Evolutionary conservation across 495 filamentous ascomycete species (phyloP).

Genomic region (Penicillium argentinense): DNA sequence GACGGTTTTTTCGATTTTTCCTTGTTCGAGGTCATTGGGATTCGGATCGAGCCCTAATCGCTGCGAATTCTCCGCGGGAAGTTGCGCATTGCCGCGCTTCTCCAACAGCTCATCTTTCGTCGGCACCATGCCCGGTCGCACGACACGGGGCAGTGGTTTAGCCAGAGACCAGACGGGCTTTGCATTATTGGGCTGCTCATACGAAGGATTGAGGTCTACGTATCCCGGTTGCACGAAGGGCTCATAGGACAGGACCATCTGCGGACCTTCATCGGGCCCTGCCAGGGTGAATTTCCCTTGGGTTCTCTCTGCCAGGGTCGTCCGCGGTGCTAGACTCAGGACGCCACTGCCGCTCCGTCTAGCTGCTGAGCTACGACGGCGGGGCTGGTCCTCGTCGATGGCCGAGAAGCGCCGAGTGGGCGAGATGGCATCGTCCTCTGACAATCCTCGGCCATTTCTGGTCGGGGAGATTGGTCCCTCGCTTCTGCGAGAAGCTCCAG

Average conservation of each 20-base stretch:
- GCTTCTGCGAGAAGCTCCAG: constrained; percentile 5
- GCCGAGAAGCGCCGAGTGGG: constrained; percentile 12
- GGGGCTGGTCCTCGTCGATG: constrained; percentile 7
- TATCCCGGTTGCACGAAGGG: constrained; percentile 47
- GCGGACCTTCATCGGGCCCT: constrained; percentile 37
- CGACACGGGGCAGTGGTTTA: constrained; percentile 48
- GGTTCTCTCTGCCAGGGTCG: constrained; percentile 31
- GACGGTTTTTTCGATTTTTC: constrained; percentile 28
- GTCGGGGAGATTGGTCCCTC: constrained; percentile 16
- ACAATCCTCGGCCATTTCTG: not conserved
- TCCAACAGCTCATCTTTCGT: constrained; percentile 39
- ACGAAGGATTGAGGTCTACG: constrained; percentile 44
- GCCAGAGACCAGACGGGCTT: constrained; percentile 52
- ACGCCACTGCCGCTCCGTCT: constrained; percentile 20
- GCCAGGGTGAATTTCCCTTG: constrained; percentile 39
- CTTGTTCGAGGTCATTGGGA: constrained; percentile 40
- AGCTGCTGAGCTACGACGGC: constrained; percentile 24
- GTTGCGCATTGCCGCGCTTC: constrained; percentile 26
- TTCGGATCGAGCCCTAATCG: constrained; percentile 36
- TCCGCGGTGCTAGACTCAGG: constrained; percentile 30
- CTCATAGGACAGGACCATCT: constrained; percentile 35
- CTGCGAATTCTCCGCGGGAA: constrained; percentile 38
- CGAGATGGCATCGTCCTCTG: constrained; percentile 11
- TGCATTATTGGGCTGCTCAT: constrained; percentile 38
- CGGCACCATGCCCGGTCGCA: constrained; percentile 46